Conservation (phyloP, 805 yeast species). For the Blastobotrys parvus region DNA sequence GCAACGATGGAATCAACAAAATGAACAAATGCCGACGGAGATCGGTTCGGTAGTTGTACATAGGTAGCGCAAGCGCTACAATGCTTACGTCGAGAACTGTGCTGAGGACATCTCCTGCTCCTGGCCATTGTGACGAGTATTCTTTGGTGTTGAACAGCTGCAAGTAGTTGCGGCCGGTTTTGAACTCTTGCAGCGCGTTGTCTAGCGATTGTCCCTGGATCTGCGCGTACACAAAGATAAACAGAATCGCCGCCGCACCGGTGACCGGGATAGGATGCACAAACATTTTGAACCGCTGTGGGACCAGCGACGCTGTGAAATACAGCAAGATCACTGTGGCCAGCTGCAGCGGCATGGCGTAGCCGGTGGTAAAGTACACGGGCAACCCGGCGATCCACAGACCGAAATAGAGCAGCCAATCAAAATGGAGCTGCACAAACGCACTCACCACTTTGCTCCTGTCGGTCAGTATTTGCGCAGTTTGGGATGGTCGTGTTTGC, state of each 20-base stretch:
- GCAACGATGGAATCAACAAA: conserved; percentile 50
- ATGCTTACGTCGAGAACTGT: conserved; percentile 71
- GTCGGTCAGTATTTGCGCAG: neutral
- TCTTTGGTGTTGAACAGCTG: conserved; percentile 38
- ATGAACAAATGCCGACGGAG: conserved; percentile 49
- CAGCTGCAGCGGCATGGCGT: conserved; percentile 55
- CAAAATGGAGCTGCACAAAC: conserved; percentile 32
- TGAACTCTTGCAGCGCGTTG: conserved; percentile 51
- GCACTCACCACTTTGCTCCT: neutral
- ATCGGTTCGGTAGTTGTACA: conserved; percentile 65
- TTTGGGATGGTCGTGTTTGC: neutral
- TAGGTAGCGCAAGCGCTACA: conserved; percentile 66
- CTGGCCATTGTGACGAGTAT: conserved; percentile 45
- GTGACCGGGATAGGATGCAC: conserved; percentile 68
- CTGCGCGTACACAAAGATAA: conserved; percentile 51
- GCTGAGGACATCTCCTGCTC: conserved; percentile 69
- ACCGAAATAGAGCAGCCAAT: conserved; percentile 42
- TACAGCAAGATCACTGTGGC: conserved; percentile 52
- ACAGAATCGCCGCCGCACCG: conserved; percentile 54
- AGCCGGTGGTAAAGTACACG: conserved; percentile 48
- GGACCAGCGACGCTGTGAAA: conserved; percentile 38
- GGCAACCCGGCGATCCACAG: conserved; percentile 51
- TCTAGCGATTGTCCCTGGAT: conserved; percentile 34
- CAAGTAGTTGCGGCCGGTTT: conserved; percentile 62
- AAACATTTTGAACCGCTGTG: conserved; percentile 40